Percentiles rank a stretch among this genome's conserved stretches.
Conservation (phyloP, 2,329 filamentous ascomycete genomes). For the Colletotrichum sansevieriae region DNA sequence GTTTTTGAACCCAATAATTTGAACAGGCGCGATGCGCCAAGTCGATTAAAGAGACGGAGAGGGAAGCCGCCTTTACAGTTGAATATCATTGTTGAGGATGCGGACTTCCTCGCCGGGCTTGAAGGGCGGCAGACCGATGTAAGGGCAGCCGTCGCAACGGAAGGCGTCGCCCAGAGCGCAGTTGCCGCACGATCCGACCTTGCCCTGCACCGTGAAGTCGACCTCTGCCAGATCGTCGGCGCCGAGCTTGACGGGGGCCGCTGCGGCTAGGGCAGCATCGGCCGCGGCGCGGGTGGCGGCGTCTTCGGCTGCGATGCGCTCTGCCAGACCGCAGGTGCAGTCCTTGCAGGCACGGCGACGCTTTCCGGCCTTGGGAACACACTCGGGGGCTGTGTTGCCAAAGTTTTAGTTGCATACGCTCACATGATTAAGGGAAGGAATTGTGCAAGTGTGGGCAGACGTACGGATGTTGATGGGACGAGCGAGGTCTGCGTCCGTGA, state of each 20-base stretch:
- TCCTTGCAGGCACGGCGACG: slow-evolving; percentile 84
- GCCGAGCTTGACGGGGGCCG: slow-evolving; percentile 71
- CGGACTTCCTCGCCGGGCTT: slow-evolving; percentile 96
- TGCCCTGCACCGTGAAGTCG: slow-evolving; percentile 98
- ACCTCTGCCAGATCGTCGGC: slow-evolving; percentile 87
- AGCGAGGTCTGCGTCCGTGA: slow-evolving; percentile 87
- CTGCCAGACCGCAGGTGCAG: slow-evolving; percentile 93
- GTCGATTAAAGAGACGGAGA: not conserved
- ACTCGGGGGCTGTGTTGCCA: slow-evolving; percentile 76
- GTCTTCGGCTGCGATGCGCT: slow-evolving; percentile 70
- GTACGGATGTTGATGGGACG: slow-evolving; percentile 84
- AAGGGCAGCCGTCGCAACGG: slow-evolving; percentile 80
- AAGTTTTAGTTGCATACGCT: slow-evolving; percentile 44
- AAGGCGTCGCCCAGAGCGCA: slow-evolving; percentile 94
- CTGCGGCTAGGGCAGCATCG: slow-evolving; percentile 72
- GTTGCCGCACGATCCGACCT: slow-evolving; percentile 94
- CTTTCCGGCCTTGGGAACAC: slow-evolving; percentile 88
- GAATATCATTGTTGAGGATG: slow-evolving; percentile 86
- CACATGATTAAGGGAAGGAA: slow-evolving; percentile 9
- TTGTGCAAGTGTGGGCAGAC: slow-evolving; percentile 47
- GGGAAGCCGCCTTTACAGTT: slow-evolving; percentile 67
- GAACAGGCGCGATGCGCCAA: not conserved
- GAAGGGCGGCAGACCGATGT: slow-evolving; percentile 93
- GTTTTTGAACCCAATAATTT: not conserved
- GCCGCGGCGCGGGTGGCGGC: slow-evolving; percentile 75